Evolutionary conservation across 164 flowering plant species (phyloP).

Genomic region (Euptelea pleiosperma): DNA sequence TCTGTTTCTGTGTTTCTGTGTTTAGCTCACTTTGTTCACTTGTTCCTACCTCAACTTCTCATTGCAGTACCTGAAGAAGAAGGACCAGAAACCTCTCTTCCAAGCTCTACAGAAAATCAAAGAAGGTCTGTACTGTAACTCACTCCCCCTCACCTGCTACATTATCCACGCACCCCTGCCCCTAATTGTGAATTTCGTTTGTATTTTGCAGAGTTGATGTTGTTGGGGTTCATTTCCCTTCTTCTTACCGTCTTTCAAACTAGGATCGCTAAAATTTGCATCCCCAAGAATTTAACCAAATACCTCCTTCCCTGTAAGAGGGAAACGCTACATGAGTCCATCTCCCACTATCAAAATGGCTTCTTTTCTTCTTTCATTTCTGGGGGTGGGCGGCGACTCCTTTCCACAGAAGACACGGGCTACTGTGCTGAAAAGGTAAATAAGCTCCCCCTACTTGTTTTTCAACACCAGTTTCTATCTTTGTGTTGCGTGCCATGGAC

Average conservation of each 20-base stretch:
- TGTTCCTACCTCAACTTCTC: neutral
- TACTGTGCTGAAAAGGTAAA: constrained; percentile 27
- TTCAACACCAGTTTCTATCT: too few species aligned
- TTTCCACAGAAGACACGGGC: constrained; percentile 17
- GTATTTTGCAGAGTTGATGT: constrained; percentile 74
- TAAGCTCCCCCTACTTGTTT: neutral
- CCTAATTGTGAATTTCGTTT: too few species aligned
- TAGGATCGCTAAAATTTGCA: constrained; percentile 45
- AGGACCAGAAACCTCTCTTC: constrained; percentile 64
- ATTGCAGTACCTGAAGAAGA: constrained; percentile 61
- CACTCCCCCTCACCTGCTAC: constrained; percentile 1
- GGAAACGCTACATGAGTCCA: neutral
- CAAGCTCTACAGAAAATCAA: constrained; percentile 78
- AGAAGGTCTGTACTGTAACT: constrained; percentile 46
- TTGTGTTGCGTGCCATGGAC: too few species aligned
- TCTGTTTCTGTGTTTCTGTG: neutral
- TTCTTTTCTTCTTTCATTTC: constrained; percentile 13
- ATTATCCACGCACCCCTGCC: too few species aligned
- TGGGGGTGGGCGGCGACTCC: constrained; percentile 31
- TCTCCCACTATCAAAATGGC: constrained; percentile 21
- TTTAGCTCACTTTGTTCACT: neutral
- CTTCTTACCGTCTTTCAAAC: constrained; percentile 54
- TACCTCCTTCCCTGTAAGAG: constrained; percentile 58
- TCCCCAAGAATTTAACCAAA: constrained; percentile 27
- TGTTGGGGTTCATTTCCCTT: constrained; percentile 80